Base-by-base conservation (phyloP, 129 eudicot species). In the Centella asiatica region DNA sequence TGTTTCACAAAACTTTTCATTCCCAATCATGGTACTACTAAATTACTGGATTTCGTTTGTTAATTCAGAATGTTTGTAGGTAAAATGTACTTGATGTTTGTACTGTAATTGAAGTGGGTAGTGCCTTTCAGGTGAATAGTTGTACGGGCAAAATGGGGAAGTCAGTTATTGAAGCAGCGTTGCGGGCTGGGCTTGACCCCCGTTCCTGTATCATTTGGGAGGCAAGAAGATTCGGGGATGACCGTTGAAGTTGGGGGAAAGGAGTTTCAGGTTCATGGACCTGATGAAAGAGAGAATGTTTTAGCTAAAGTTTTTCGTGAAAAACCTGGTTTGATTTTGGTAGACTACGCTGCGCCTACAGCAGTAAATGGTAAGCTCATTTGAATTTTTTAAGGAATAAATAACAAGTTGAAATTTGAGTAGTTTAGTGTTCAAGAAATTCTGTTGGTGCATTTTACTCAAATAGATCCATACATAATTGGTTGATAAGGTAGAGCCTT, bases 141-240 rank as follows among this genome's bases (percentile, higher is more conserved):
- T 80, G 89, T 74, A 81, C 79, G 39, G 97, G 97, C 29, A 85
- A 86, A 75, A 83, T 86, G 93, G 97, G 97, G 0, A 83, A 81
- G 72, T 80, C 97, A 18, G 95, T 89, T 71, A 81, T 89, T 28
- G 92, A 85, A 75, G 95, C 97, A 11, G 92, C 86, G 29, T 23
- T 81, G 18, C 45, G 81, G 54, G 97, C 95, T 2, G 97, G 97
- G 31, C 88, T 85, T 71, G 70, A 78, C 22, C 71, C n/a, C 80
- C 19, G 82, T 89, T 68, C 92, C 95, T 49, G 75, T 80, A 32
- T 87, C 88, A 49, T 89, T 89, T 60, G 84, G 92, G 27, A 72
- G 86, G 49, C 68, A 71, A 24, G 79, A 66, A n/a, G 89, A 83
- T 79, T 67, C 77, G 34, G 95, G 92, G 39, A 77, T 76, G 61